Evolutionary conservation across 2,329 filamentous ascomycete genomes (phyloP), one percentile per base, ranked within the genome.

Genomic region (Colletotrichum tropicale): DNA sequence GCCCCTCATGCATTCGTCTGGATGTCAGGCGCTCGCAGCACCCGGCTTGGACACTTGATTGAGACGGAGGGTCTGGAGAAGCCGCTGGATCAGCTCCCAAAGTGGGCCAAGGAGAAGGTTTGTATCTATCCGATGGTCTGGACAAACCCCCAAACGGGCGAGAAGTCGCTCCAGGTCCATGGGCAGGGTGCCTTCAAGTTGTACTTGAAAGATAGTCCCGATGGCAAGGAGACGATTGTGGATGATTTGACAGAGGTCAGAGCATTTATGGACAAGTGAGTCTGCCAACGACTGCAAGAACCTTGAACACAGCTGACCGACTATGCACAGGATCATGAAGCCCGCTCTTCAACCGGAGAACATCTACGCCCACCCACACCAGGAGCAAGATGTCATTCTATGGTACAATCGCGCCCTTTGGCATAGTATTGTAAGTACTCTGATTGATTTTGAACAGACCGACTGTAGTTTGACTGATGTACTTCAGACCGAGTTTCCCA

Each of bases 1-100:
- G 85, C 85, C 9, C 86, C 85, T 6, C 83, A 85, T 73, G 86
- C 87, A 12, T 88, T 88, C 77, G 79, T 83, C 79, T 87, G 84
- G 86, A 86, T 87, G 73, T 81, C 83, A 64, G 80, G 83, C 43
- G 86, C 86, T 76, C 84, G 84, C 43, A 84, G 84, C 5, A 82
- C 82, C 26, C 74, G 86, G 7, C 87, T 83, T 64, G 87, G 87
- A 2, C 81, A 88, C 3, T 4, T 52, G 10, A 52, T 52, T 4
- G 43, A 52, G 43, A 52, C 43, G n/a, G 43, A 52, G 43, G 43
- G 43, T 4, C n/a, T 52, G 10, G 43, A 52, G 43, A 52, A 52
- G n/a, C 43, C 43, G n/a, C 10, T 52, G 6, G n/a, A 4, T 6
- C 43, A 52, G 43, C 43, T 52, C n/a, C 43, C 43, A 10, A 52